phyloP scores from a whole-genome alignment of 768 basidiomycete species.

The Lenzites betulinus region DNA sequence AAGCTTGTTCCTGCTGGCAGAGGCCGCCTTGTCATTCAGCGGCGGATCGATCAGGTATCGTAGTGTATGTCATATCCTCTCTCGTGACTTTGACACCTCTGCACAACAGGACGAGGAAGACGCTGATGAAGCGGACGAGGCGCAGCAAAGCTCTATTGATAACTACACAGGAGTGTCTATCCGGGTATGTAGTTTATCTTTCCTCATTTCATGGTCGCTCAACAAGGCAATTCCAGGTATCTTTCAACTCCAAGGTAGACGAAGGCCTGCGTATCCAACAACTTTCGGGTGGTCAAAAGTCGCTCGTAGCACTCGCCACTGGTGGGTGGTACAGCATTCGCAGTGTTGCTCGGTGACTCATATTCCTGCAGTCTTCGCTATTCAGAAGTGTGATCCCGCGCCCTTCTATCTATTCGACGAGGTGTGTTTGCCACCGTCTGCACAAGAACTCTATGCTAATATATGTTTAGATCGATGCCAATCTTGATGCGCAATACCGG shows the following conservation, averaged over 20 bases:
- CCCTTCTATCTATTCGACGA: constrained; percentile 99
- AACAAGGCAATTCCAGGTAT: constrained; percentile 57
- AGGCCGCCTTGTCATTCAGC: constrained; percentile 90
- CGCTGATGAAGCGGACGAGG: constrained; percentile 72
- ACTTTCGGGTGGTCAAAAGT: constrained; percentile 96
- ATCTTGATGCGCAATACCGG: constrained; percentile 95
- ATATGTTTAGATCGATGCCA: constrained; percentile 82
- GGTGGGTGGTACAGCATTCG: constrained; percentile 47
- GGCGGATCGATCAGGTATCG: constrained; percentile 81
- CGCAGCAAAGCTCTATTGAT: constrained; percentile 77
- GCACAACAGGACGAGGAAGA: constrained; percentile 64
- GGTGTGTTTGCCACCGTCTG: constrained; percentile 48
- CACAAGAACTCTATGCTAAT: too few species aligned
- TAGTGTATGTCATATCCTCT: neutral
- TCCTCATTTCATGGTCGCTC: neutral
- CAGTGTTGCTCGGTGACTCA: neutral
- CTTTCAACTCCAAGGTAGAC: constrained; percentile 98
- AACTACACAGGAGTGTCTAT: constrained; percentile 98
- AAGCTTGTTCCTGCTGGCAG: constrained; percentile 92
- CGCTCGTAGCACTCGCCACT: constrained; percentile 91
- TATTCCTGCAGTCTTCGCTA: constrained; percentile 77
- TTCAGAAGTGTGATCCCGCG: constrained; percentile 98
- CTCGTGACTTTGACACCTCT: neutral
- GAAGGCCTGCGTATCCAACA: constrained; percentile 97
- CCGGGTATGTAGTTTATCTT: constrained; percentile 52